phyloP scores from a whole-genome alignment of 1,284 basidiomycete genomes.

The Somion occarium region DNA sequence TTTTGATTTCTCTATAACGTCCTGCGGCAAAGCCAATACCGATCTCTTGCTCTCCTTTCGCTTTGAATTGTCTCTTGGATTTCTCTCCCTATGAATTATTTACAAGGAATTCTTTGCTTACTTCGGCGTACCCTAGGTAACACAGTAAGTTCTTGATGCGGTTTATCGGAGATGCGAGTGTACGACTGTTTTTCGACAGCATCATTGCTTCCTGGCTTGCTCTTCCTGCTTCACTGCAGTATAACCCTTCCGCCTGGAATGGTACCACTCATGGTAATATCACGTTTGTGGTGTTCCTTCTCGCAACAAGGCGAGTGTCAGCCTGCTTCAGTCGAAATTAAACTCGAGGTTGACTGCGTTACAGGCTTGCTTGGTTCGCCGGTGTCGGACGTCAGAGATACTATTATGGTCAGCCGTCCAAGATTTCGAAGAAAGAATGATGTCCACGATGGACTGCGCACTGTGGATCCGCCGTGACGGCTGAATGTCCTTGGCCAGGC shows the following conservation, averaged over 20 bases:
- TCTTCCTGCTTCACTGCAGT: conserved; percentile 54
- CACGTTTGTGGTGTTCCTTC: conserved; percentile 53
- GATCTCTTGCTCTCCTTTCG: too few species aligned
- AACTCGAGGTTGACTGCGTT: not conserved
- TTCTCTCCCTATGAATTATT: too few species aligned
- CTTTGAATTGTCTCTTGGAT: too few species aligned
- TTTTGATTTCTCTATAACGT: too few species aligned
- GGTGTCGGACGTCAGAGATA: conserved; percentile 59
- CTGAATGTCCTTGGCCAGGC: too few species aligned
- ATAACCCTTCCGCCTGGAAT: conserved; percentile 55
- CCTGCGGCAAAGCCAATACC: too few species aligned
- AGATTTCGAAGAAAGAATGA: not conserved
- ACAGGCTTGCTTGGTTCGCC: conserved; percentile 60
- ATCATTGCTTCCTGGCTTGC: conserved; percentile 51
- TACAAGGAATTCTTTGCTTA: not conserved
- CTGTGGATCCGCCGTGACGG: too few species aligned
- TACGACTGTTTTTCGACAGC: too few species aligned
- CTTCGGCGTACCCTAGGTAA: conserved; percentile 32
- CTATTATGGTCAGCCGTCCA: conserved; percentile 38
- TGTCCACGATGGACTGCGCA: too few species aligned
- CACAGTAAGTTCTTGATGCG: conserved; percentile 52
- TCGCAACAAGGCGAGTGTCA: conserved; percentile 45
- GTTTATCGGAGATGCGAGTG: too few species aligned
- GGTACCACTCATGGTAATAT: conserved; percentile 73
- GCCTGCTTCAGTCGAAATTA: not conserved